Conservation (phyloP, 768 basidiomycete species). For the Boletus bicolor region DNA sequence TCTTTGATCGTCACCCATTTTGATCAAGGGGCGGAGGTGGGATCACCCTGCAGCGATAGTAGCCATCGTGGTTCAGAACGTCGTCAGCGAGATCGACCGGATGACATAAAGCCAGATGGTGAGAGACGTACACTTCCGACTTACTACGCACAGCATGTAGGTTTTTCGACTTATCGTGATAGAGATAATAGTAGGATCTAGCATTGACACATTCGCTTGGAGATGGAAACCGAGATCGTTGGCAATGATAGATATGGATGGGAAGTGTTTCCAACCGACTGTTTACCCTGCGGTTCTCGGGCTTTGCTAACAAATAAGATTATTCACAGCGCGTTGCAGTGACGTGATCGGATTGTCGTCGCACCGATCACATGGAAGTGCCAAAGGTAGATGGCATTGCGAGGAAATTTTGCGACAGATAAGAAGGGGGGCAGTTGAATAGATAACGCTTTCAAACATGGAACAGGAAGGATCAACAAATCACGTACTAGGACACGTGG, state of each 20-base stretch:
- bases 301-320: not conserved
- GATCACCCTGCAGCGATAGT: not conserved
- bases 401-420: conserved; percentile 9
- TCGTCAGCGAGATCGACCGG: not conserved
- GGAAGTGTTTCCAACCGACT: not conserved
- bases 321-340: not conserved
- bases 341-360: conserved; percentile 5
- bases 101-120: not conserved
- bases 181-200: not conserved
- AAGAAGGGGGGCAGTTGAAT: not conserved
- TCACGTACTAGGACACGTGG: conserved; percentile 8
- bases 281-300: not conserved
- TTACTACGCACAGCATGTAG: too few relatives aligned
- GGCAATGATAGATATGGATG: not conserved
- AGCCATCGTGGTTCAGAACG: not conserved
- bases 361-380: conserved; percentile 1
- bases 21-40: not conserved
- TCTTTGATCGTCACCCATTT: not conserved
- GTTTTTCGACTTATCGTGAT: not conserved
- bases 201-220: not conserved
- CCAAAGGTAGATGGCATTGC: not conserved
- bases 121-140: not conserved
- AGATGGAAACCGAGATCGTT: not conserved
- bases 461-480: not conserved
- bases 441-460: not conserved